Evolutionary conservation across 441 rosid species (phyloP), one percentile per base, ranked within the genome.

Genomic region (Euphorbia corollata): DNA sequence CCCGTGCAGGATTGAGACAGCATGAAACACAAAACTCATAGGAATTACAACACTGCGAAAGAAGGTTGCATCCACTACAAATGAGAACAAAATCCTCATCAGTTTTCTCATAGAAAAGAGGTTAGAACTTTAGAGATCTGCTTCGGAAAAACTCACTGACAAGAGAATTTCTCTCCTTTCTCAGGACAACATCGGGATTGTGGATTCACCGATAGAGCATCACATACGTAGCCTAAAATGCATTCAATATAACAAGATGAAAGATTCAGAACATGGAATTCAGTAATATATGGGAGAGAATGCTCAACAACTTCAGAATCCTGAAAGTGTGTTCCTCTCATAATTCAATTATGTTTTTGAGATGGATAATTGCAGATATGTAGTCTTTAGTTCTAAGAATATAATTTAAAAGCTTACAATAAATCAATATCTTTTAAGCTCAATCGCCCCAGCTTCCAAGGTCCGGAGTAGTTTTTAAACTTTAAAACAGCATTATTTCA

Each of bases 21-120:
- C 99, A 94, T 24, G 99, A 86, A 75, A 94, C 97, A 60, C 97
- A 93, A 78, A 68, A 89, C 50, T 91, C 99, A 75, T 93, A 91
- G 62, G 97, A 85, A 76, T 78, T 85, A 73, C 99, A 94, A 68
- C 97, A 94, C 74, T 83, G 87, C 22, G 96, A 84, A 75, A 83
- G 82, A 65, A 86, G 80, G 71, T 84, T 85, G 84, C 99, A 94
- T 74, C 97, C 97, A 58, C 96, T 91, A 79, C 67, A 77, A 72
- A 70, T 20, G 57, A 48, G 16, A 20, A 71, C 34, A 64, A 60
- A 69, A 61, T 27, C 51, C 22, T 63, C 12, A 65, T 23, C 65
- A 65, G 39, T 39, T 70, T 60, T 15, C 65, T 64, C 36, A 6
- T 22, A 27, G 27, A 15, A 12, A 27, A 59, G 48, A 43, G 36